Base-by-base conservation (phyloP, 1,139 yeast species). In the Suzukiozyma palmioleophila region DNA sequence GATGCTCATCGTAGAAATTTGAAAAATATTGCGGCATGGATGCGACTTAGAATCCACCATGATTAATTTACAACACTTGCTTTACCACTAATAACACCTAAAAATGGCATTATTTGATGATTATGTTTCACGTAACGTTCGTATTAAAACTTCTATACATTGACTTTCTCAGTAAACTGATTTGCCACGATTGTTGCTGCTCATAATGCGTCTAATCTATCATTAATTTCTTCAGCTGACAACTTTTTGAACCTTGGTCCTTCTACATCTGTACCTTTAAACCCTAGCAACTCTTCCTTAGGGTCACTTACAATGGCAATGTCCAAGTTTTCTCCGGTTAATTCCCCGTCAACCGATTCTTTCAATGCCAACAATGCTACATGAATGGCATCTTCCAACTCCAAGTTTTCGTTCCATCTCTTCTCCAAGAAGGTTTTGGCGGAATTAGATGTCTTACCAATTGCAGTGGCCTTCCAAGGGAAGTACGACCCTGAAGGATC, bases 401-500 rank as follows among this genome's bases (percentile, higher is more conserved):
- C 98, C 58, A 94, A 73, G 59, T 92, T 95, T 50, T 89, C 95
- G 57, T 89, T 90, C 97, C 97, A 94, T 67, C 98, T 83, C 69
- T 94, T 94, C 61, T 94, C 98, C 58, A 94, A 71, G 56, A 94
- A 94, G 1, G 98, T 92, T 70, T 94, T 92, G 28, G 98, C 98
- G 8, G 95, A 85, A 33, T 81, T 81, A 5, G 96, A 81, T 24
- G 96, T 95, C 60, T 89, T 90, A 47, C 99, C 99, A 53, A 94
- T 92, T 24, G 98, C 97, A 3, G 98, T 92, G 24, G 98, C 98
- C 65, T 92, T 92, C 99, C 99, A 94, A n/a, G 98, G 97, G 76
- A 88, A 94, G 62, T 85, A 94, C 40, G 96, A 83, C 11, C 99
- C 99, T 5, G 96, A 85, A 5, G 99, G 99, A 66, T 94, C 98